Conservation (phyloP, 805 yeast species). For the Zygosaccharomyces siamensis region DNA sequence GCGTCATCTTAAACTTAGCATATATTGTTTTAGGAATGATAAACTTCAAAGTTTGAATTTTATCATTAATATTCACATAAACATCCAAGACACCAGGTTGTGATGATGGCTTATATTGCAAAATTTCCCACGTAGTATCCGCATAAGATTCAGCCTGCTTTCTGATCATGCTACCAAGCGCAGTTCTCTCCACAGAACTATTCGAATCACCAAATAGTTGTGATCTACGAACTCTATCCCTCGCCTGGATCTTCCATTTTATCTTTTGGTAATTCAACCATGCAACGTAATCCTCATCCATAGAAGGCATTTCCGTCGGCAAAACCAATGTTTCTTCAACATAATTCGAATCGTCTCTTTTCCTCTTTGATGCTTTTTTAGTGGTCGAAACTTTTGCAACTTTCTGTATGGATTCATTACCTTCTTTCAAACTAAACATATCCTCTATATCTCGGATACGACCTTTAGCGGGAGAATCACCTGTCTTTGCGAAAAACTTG, state of each 20-base stretch:
- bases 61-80: constrained; percentile 59
- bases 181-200: constrained; percentile 49
- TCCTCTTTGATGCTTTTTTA: constrained; percentile 32
- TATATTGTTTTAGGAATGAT: constrained; percentile 71
- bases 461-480: constrained; percentile 37
- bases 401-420: constrained; percentile 24
- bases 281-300: constrained; percentile 59
- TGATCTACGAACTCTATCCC: constrained; percentile 64
- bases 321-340: constrained; percentile 43
- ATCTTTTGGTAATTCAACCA: constrained; percentile 73
- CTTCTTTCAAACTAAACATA: constrained; percentile 38
- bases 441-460: constrained; percentile 72
- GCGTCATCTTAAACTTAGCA: constrained; percentile 56
- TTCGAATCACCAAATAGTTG: constrained; percentile 70
- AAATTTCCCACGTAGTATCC: constrained; percentile 77
- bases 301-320: constrained; percentile 52
- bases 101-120: constrained; percentile 59
- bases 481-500: constrained; percentile 49
- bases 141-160: constrained; percentile 76
- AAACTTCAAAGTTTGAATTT: constrained; percentile 67
- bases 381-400: constrained; percentile 38
- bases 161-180: constrained; percentile 65
- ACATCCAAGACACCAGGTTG: constrained; percentile 76
- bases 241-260: constrained; percentile 82
- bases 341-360: constrained; percentile 34